A percentile compares a stretch with the other conserved stretches of the same genome.
Conservation (phyloP, 495 filamentous ascomycete species). For the Melanomma pulvis-pyrius region DNA sequence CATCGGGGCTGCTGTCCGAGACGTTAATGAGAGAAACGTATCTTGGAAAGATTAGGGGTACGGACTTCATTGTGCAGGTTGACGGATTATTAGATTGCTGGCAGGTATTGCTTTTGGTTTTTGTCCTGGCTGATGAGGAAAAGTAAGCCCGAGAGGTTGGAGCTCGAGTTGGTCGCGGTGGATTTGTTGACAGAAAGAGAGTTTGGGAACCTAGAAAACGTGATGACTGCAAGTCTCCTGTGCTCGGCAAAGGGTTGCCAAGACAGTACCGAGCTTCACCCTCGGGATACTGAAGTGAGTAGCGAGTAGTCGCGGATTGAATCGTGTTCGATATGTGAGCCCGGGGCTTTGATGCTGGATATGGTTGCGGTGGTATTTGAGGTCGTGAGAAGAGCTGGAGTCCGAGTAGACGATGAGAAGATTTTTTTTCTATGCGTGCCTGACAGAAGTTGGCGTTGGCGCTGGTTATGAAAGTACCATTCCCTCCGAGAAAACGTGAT, state of each 20-base stretch:
- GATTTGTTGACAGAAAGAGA: not conserved
- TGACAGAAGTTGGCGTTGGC: not conserved
- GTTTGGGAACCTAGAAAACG: not conserved
- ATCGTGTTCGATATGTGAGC: no score
- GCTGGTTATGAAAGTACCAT: not conserved
- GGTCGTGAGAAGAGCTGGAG: no score
- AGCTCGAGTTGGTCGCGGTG: not conserved
- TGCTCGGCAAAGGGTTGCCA: no score
- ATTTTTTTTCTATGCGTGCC: not conserved
- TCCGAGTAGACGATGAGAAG: no score
- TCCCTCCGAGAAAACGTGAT: not conserved
- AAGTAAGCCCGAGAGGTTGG: not conserved
- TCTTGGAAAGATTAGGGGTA: not conserved
- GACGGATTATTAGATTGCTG: not conserved
- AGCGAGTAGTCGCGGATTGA: no score
- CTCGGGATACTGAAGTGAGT: not conserved
- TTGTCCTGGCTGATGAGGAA: not conserved
- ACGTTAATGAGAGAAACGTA: not conserved
- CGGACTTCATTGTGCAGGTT: not conserved
- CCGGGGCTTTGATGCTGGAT: no score
- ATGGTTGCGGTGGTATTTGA: no score
- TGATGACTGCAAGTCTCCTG: no score
- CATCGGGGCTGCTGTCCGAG: not conserved
- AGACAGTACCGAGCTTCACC: no score
- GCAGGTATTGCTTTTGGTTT: not conserved